phyloP scores from a whole-genome alignment of 495 filamentous ascomycete genomes.

The Usnea hakonensis region DNA sequence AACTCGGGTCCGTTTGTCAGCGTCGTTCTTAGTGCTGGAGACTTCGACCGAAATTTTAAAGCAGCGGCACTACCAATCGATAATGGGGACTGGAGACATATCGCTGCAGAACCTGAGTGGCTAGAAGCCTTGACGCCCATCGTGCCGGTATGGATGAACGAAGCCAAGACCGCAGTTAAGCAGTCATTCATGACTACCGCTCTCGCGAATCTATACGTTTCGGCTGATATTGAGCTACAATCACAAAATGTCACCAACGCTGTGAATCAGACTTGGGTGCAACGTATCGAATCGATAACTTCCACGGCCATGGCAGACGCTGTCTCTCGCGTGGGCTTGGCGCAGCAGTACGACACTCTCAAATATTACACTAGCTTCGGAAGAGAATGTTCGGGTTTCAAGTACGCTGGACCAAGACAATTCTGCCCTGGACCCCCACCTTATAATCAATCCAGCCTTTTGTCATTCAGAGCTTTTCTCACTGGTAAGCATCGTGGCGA shows the following conservation, averaged over 20 bases:
- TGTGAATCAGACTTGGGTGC: neutral
- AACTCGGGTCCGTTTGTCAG: neutral
- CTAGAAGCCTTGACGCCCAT: neutral
- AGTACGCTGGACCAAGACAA: neutral
- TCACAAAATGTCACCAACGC: neutral
- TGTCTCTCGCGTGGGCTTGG: neutral
- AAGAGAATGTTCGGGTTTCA: neutral
- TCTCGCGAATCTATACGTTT: neutral
- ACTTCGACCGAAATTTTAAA: neutral
- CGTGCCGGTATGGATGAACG: neutral
- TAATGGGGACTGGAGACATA: conserved; percentile 14
- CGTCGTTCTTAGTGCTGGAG: neutral
- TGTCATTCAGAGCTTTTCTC: neutral
- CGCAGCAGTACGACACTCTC: neutral
- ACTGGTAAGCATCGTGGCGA: neutral
- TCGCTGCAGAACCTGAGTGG: conserved; percentile 3
- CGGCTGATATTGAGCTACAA: neutral
- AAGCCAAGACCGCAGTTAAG: neutral
- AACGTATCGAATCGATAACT: neutral
- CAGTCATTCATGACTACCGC: neutral
- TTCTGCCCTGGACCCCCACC: neutral
- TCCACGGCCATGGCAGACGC: neutral
- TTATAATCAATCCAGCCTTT: neutral
- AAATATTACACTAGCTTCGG: neutral
- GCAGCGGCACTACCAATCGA: conserved; percentile 16